Conservation (phyloP, 2,329 filamentous ascomycete genomes). For the Cordyceps tenuipes region DNA sequence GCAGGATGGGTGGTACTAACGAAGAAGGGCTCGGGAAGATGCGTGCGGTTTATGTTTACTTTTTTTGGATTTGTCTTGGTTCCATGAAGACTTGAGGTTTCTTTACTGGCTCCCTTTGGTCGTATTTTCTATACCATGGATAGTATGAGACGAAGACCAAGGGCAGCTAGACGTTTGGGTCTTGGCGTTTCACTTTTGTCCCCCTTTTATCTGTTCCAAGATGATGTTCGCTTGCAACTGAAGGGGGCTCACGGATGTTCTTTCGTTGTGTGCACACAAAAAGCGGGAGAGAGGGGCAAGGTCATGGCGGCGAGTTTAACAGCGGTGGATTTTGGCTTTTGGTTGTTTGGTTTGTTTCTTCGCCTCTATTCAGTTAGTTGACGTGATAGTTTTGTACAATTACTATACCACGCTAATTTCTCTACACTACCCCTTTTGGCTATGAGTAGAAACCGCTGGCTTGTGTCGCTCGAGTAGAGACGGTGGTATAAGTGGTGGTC, state of each 20-base stretch:
- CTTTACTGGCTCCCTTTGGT: not conserved
- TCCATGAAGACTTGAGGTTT: not conserved
- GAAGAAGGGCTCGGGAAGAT: not conserved
- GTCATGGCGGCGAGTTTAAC: not conserved
- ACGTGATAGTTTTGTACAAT: not conserved
- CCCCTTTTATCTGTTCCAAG: not conserved
- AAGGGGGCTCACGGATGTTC: not conserved
- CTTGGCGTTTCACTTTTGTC: not conserved
- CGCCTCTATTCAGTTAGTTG: not conserved
- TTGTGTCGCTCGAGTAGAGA: not conserved
- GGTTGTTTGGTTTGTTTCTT: not conserved
- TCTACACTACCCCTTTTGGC: not conserved
- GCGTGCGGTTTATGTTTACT: not conserved
- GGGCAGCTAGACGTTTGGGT: not conserved
- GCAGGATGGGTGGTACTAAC: not conserved
- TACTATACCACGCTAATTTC: not conserved
- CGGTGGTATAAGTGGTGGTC: not conserved
- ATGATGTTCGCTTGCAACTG: not conserved
- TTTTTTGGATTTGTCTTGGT: conserved; percentile 1
- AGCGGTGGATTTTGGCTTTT: not conserved
- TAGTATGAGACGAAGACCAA: not conserved
- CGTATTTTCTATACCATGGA: conserved; percentile 9
- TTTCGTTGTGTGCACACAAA: not conserved
- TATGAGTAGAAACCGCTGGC: not conserved
- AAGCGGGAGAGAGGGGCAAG: not conserved